Evolutionary conservation across 1,284 basidiomycete genomes (phyloP).

Genomic region (Ceratobasidium sp.): DNA sequence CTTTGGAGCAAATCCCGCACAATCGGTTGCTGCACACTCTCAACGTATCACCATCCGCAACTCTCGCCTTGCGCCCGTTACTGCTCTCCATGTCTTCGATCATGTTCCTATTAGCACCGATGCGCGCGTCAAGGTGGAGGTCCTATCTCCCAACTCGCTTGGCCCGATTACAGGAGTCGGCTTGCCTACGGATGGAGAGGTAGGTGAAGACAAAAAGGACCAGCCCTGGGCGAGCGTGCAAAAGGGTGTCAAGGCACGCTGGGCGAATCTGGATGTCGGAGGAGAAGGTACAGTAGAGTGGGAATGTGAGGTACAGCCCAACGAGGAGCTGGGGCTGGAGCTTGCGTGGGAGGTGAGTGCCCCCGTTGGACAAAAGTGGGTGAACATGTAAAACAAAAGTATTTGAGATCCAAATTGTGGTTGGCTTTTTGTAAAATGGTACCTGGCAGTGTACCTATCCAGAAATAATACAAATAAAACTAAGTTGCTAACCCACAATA

Average conservation of each 20-base stretch:
- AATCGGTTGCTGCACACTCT: slow-evolving; percentile 47
- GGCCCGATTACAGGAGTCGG: slow-evolving; percentile 4
- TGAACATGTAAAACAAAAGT: not conserved
- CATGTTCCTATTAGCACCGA: slow-evolving; percentile 52
- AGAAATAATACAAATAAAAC: no score
- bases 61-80: slow-evolving; percentile 46
- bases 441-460: no score
- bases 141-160: slow-evolving; percentile 49
- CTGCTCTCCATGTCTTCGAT: slow-evolving; percentile 50
- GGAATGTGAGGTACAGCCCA: slow-evolving; percentile 47
- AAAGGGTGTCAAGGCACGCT: slow-evolving; percentile 45
- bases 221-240: slow-evolving; percentile 17
- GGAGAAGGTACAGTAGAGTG: slow-evolving; percentile 52
- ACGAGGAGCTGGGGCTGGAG: slow-evolving; percentile 47
- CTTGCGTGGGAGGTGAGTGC: slow-evolving; percentile 51
- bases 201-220: slow-evolving; percentile 1
- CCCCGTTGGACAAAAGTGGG: slow-evolving; percentile 49
- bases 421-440: no score
- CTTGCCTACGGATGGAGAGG: not conserved
- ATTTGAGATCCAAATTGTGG: no score
- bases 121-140: slow-evolving; percentile 50
- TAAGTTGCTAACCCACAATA: no score
- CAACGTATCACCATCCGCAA: slow-evolving; percentile 53
- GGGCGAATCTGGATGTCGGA: slow-evolving; percentile 42
- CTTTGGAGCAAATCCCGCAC: slow-evolving; percentile 40